Base-by-base conservation (phyloP, 2,329 filamentous ascomycete species). In the Mycosphaerella sp. region DNA sequence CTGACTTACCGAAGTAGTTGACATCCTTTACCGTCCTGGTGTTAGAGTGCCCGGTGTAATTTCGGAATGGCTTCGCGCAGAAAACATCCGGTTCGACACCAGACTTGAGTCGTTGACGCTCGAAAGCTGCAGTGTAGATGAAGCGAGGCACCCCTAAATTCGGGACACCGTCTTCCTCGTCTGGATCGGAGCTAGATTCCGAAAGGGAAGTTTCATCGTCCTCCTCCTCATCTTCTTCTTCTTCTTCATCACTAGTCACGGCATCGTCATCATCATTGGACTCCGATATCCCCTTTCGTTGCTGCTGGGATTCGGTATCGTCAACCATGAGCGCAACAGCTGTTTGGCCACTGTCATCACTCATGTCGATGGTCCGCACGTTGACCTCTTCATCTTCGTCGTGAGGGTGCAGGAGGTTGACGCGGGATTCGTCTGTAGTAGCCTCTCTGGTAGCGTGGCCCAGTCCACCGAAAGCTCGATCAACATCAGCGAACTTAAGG, bases 1-100 rank as follows among this genome's bases (percentile, higher is more conserved):
- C 12, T 5, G 12, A 11, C 38, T 84, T 69, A 0, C 83, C 83
- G 58, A 82, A 85, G 69, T 80, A 86, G 57, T 85, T 85, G 56
- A 85, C 81, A 62, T 86, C 83, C 62, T 86, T 86, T 61, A 86
- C 82, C 1, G 82, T 85, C 59, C 81, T 78, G 49, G 83, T 76
- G 59, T 85, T 85, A 70, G 83, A 85, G 66, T 86, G 83, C 2
- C 83, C 83, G 2, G 74, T 73, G 64, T 84, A 86, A 17, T 75
- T 68, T 39, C 77, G 77, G 2, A 77, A 81, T 59, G 83, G 79
- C 1, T 78, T 71, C 14, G 72, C 75, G 62, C 80, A 82, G 11
- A 80, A 78, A 5, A 80, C 74, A 48, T 80, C 67, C 0, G 69
- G 63, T 56, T 83, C 80, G 12, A 84, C 78, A 14, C 74, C 72